phyloP scores from a whole-genome alignment of 2,329 filamentous ascomycete species.

The Diaporthe helianthi region DNA sequence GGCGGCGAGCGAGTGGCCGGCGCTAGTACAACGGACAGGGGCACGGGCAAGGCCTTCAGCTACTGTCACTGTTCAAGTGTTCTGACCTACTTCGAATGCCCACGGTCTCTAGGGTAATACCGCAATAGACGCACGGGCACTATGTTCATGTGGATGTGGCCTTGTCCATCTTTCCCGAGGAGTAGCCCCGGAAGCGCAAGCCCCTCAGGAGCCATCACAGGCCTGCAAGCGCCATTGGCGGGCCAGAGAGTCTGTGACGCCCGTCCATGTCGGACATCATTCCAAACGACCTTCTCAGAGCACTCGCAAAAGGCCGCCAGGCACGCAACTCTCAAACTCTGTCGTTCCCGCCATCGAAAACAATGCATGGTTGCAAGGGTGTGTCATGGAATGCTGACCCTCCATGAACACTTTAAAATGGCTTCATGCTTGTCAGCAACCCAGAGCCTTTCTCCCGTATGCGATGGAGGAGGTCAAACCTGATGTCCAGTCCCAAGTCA shows the following conservation, averaged over 20 bases:
- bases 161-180: background rate
- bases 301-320: background rate
- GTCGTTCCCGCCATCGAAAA: slow-evolving; percentile 20
- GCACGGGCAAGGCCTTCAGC: slow-evolving; percentile 4
- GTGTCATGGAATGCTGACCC: background rate
- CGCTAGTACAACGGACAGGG: slow-evolving; percentile 13
- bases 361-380: slow-evolving; percentile 19
- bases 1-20: slow-evolving; percentile 8
- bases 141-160: slow-evolving; percentile 6
- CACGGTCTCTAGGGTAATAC: background rate
- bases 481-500: slow-evolving; percentile 15
- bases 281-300: background rate
- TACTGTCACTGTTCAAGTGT: slow-evolving; percentile 6
- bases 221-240: slow-evolving; percentile 17
- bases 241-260: background rate
- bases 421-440: slow-evolving; percentile 25
- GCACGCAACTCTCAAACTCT: slow-evolving; percentile 7
- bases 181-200: background rate
- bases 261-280: background rate
- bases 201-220: background rate
- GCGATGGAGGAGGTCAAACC: background rate
- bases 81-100: background rate
- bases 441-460: slow-evolving; percentile 13
- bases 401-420: background rate
- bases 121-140: background rate